Base-by-base conservation (phyloP, 1,284 basidiomycete genomes). In the Cutaneotrichosporon arboriforme region DNA sequence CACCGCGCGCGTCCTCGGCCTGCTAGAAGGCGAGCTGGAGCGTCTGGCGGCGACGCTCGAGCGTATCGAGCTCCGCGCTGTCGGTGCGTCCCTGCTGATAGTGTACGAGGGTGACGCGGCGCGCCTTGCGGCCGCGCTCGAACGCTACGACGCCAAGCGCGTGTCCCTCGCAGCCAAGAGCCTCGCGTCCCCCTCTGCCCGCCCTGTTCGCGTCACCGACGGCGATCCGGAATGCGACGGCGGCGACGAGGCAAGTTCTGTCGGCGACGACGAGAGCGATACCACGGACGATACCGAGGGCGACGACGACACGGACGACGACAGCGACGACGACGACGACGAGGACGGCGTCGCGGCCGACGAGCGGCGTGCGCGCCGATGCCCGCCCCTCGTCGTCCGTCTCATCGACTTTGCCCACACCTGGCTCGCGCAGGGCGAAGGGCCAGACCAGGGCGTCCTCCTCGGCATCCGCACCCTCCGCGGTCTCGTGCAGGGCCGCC, bases 401-500 rank as follows among this genome's bases (percentile, higher is more conserved):
- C 75, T 96, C 59, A 97, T 97, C 56, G 93, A 97, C 77, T 97
- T 97, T 73, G 93, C 90, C 4, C 94, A 97, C 73, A 87, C 90
- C 4, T 78, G 80, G 34, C 62, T 87, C 9, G 79, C 76, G 2
- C 80, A 83, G 0, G 89, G 87, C 0, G 70, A 84, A 63, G 93
- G 92, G 1, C 83, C 84, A 0, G 93, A 97, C 72, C 70, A 81
- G 44, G 86, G 90, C 0, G 83, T 91, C 7, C 69, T 93, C 54
- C 72, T 78, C 17, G 91, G 90, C 1, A 51, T 94, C 50, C 77
- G 81, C 44, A 89, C 84, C 0, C 74, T 85, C 12, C 66, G 85
- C 23, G 67, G 60, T 8, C 69, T 91, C 55, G 61, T 91, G 33
- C 78, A 84, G 49, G 82, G 77, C 0, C 55, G 78, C 22, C 33